phyloP scores from a whole-genome alignment of 2,329 filamentous ascomycete genomes.

The Ophiostoma pallidulum region DNA sequence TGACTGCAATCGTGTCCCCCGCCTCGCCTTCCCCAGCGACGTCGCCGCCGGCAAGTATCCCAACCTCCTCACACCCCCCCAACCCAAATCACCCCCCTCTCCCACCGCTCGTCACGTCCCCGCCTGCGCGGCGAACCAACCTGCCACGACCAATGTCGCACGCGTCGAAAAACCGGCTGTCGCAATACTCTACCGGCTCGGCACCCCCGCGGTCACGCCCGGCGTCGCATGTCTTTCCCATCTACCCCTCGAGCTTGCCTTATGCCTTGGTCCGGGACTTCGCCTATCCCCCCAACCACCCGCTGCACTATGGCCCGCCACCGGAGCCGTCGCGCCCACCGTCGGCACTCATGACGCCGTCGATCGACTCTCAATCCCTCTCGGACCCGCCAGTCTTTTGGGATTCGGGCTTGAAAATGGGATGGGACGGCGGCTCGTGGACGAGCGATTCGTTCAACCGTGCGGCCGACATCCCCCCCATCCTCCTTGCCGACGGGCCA shows the following conservation, averaged over 20 bases:
- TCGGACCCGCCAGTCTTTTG: constrained; percentile 72
- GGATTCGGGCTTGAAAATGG: constrained; percentile 64
- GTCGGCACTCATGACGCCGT: constrained; percentile 76
- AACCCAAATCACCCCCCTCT: constrained; percentile 46
- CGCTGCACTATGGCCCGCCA: constrained; percentile 88
- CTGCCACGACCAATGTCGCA: constrained; percentile 62
- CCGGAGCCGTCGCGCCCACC: constrained; percentile 60
- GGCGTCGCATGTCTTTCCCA: constrained; percentile 69
- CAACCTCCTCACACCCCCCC: constrained; percentile 22
- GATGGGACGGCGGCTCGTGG: constrained; percentile 45
- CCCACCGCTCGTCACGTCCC: constrained; percentile 48
- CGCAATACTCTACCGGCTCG: constrained; percentile 70
- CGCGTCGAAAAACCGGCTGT: constrained; percentile 70
- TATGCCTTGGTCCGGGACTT: constrained; percentile 95
- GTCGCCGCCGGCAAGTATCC: constrained; percentile 35
- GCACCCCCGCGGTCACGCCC: constrained; percentile 64
- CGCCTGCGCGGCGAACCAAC: constrained; percentile 47
- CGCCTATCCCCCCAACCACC: constrained; percentile 74
- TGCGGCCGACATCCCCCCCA: constrained; percentile 65
- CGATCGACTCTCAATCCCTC: constrained; percentile 57
- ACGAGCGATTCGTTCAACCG: constrained; percentile 45
- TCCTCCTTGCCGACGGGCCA: constrained; percentile 78
- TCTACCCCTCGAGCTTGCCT: constrained; percentile 74
- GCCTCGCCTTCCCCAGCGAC: constrained; percentile 41
- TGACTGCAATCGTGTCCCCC: constrained; percentile 48